Percentiles rank a stretch among this genome's conserved stretches.
Conservation (phyloP, 768 basidiomycete genomes). For the Phlegmacium glaucopus region DNA sequence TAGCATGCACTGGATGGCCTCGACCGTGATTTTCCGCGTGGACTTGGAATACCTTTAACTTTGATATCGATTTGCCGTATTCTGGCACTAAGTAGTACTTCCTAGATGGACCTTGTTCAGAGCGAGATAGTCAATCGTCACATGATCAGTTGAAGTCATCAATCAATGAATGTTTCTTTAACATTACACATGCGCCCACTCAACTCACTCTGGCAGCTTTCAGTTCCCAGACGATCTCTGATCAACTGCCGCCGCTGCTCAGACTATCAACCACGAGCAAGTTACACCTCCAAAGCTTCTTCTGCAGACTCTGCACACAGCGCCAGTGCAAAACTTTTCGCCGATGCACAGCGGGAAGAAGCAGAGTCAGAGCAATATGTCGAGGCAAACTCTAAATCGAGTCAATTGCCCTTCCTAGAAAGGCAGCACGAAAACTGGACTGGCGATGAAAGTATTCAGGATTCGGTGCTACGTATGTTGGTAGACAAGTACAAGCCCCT, state of each 20-base stretch:
- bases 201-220: neutral
- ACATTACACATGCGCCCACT: neutral
- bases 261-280: neutral
- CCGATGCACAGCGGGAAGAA: conserved; percentile 58
- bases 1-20: too few relatives aligned
- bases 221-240: neutral
- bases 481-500: conserved; percentile 85
- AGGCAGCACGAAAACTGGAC: conserved; percentile 67
- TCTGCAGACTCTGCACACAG: conserved; percentile 1
- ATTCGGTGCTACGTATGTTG: conserved; percentile 79
- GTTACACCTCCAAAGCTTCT: neutral
- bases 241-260: neutral
- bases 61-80: too few relatives aligned
- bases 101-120: too few relatives aligned
- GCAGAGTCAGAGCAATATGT: conserved; percentile 24
- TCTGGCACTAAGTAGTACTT: too few relatives aligned
- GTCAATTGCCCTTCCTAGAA: conserved; percentile 25
- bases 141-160: too few relatives aligned
- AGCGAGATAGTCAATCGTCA: too few relatives aligned
- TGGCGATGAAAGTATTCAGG: conserved; percentile 68
- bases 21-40: too few relatives aligned
- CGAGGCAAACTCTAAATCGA: conserved; percentile 10
- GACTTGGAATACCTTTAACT: too few relatives aligned
- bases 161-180: too few relatives aligned
- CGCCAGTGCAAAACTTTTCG: conserved; percentile 62